A percentile compares a stretch with the other conserved stretches of the same genome.
Conservation (phyloP, 1,284 basidiomycete genomes). For the Peniophora sp. region DNA sequence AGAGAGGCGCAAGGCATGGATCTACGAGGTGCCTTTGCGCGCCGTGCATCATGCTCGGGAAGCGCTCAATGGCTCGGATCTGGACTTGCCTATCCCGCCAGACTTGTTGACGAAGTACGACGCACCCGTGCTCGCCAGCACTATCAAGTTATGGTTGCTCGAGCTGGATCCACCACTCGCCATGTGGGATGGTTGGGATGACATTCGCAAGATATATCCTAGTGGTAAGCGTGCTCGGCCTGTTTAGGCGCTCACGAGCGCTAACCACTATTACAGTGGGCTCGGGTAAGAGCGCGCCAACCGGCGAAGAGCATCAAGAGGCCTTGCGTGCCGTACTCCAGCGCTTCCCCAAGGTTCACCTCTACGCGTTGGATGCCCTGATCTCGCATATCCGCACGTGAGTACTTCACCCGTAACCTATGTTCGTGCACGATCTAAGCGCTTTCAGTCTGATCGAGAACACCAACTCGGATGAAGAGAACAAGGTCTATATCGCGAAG, state of each 20-base stretch:
- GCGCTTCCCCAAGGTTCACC: slow-evolving; percentile 72
- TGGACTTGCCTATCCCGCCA: slow-evolving; percentile 53
- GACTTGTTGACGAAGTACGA: slow-evolving; percentile 74
- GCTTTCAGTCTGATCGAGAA: slow-evolving; percentile 54
- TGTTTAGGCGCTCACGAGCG: neutral
- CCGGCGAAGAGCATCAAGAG: slow-evolving; percentile 50
- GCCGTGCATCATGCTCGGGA: slow-evolving; percentile 80
- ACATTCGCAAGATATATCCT: slow-evolving; percentile 78
- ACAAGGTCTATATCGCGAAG: slow-evolving; percentile 79
- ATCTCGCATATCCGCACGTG: slow-evolving; percentile 73
- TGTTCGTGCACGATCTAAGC: slow-evolving; percentile 1
- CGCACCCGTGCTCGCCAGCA: slow-evolving; percentile 76
- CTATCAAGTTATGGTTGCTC: slow-evolving; percentile 80
- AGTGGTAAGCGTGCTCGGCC: slow-evolving; percentile 30
- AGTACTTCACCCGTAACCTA: slow-evolving; percentile 15
- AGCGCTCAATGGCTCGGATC: slow-evolving; percentile 65
- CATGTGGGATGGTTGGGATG: slow-evolving; percentile 86
- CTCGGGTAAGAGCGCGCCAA: slow-evolving; percentile 43
- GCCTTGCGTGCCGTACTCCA: slow-evolving; percentile 64
- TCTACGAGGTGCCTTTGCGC: slow-evolving; percentile 83
- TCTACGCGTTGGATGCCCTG: slow-evolving; percentile 77
- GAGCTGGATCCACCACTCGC: slow-evolving; percentile 81
- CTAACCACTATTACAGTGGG: slow-evolving; percentile 34
- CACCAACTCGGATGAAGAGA: slow-evolving; percentile 61
- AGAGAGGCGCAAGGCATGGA: slow-evolving; percentile 90